Evolutionary conservation across 225 moss, liverwort and hornwort species (phyloP), one percentile per base, ranked within the genome.

Genomic region (Takakia lepidozioides): DNA sequence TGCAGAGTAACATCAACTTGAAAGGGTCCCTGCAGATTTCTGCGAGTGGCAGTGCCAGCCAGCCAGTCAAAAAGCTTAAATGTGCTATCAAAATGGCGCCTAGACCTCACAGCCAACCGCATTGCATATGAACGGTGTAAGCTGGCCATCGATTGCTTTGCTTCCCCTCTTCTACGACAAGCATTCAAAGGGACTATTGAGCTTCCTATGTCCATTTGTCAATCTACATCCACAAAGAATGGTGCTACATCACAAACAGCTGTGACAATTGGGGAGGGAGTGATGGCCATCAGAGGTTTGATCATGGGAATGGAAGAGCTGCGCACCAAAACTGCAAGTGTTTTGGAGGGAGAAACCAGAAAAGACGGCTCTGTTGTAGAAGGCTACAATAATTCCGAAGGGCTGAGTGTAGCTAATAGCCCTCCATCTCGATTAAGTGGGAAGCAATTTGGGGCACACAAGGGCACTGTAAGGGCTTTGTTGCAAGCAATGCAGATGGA

Each of bases 101-200:
- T 95, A 40, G 93, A 95, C 54, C 74, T 95, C 25, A 86, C 89
- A 56, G 86, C 84, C 7, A 95, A 95, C 66, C 81, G 82, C 59
- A 71, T 95, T 57, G 69, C 89, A 25, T 80, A 76, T 71, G 89
- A 86, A 52, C 79, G 93, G 11, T 95, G 86, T 59, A 55, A 86
- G 61, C 63, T 83, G 69, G 93, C 93, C 52, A 65, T 89, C 48
- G 68, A 77, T 61, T 64, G 71, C 51, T 89, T 95, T 67, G 60
- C 89, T 47, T 89, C 93, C 51, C 86, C 86, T 46, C 64, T 71
- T 29, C 82, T 95, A 43, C 81, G 86, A 22, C 78, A 79, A 62
- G 86, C 81, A 52, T 61, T 73, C 17, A 68, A 69, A 67, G 65
- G 69, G 29, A 45, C 78, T 22, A 60, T 62, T 35, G 30, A 69